Evolutionary conservation across 2,329 filamentous ascomycete species (phyloP), one percentile per base, ranked within the genome.

Genomic region (Fusarium sp.): DNA sequence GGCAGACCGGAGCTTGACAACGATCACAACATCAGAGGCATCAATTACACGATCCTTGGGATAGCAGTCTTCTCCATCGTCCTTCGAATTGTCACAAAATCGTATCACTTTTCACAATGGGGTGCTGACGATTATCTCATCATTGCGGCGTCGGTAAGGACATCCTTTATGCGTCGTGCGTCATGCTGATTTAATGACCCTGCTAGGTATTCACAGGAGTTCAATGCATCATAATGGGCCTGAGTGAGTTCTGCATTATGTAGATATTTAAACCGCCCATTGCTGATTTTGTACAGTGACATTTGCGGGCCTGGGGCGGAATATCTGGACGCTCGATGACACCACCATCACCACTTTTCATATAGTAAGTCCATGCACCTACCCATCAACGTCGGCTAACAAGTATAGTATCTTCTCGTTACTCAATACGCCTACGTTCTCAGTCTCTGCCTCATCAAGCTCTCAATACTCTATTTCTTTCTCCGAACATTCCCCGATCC

Each of bases 381-480:
- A 28, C 26, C 4, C 8, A 0, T 1, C 0, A 14, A 6, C 0
- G 0, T 2, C 13, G 7, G 1, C 61, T 66, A 44, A 67, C 12
- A 22, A 1, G 13, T 3, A 13, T 0, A 67, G 64, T 67, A 67
- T 3, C 26, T 66, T 0, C 51, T 67, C 1, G 35, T 66, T 0
- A 38, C 45, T 5, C 50, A 67, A 8, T 66, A 44, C 6, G 14
- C 51, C 35, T 67, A 67, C 30, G 22, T 66, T 0, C 22, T 66
- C 2, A 59, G 64, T 22, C 14, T 67, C 5, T 67, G 62, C 13
- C 11, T 67, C 2, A 47, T 66, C 14, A 66, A 66, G 12, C 10
- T 67, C 3, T 67, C 64, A n/a, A 67, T 67, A 8, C 39, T 67
- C 2, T 66, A n/a, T 12, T 66, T 66, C 17, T 51, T 67, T 1